phyloP scores from a whole-genome alignment of 2,329 filamentous ascomycete genomes.

The Helicocarpus griseus region DNA sequence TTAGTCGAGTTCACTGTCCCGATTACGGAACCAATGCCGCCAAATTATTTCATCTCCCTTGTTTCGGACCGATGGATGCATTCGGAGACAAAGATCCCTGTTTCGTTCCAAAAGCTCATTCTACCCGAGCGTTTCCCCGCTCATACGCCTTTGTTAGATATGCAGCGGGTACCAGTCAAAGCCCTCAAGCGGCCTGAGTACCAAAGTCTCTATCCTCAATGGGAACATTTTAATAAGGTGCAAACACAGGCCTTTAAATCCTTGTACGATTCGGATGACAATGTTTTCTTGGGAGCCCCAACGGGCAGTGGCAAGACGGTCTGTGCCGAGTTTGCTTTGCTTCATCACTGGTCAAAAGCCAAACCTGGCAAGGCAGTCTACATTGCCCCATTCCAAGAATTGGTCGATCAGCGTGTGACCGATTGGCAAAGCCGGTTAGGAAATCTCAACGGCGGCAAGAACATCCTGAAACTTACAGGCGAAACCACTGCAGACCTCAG shows the following conservation, averaged over 20 bases:
- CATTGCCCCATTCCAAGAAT: conserved; percentile 86
- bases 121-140: conserved; percentile 92
- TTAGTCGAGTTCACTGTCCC: conserved; percentile 92
- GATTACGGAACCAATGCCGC: conserved; percentile 94
- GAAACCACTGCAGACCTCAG: conserved; percentile 87
- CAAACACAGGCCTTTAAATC: conserved; percentile 97
- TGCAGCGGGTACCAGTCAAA: conserved; percentile 82
- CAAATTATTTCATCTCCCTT: conserved; percentile 95
- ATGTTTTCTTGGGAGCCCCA: conserved; percentile 85
- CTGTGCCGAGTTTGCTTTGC: conserved; percentile 85
- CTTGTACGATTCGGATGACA: conserved; percentile 81
- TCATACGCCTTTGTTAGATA: conserved; percentile 81
- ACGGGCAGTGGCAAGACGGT: conserved; percentile 95
- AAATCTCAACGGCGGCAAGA: conserved; percentile 68
- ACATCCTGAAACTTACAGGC: conserved; percentile 84
- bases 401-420: conserved; percentile 69
- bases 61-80: conserved; percentile 98
- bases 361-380: conserved; percentile 77
- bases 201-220: conserved; percentile 68
- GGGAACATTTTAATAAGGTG: conserved; percentile 89
- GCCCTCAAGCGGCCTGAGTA: conserved; percentile 82
- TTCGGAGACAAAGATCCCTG: conserved; percentile 82
- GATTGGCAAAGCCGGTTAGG: conserved; percentile 77
- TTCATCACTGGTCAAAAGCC: conserved; percentile 73
- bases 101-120: conserved; percentile 91